Evolutionary conservation across 2,329 filamentous ascomycete genomes (phyloP).

Genomic region (Lecanicillium sp.): DNA sequence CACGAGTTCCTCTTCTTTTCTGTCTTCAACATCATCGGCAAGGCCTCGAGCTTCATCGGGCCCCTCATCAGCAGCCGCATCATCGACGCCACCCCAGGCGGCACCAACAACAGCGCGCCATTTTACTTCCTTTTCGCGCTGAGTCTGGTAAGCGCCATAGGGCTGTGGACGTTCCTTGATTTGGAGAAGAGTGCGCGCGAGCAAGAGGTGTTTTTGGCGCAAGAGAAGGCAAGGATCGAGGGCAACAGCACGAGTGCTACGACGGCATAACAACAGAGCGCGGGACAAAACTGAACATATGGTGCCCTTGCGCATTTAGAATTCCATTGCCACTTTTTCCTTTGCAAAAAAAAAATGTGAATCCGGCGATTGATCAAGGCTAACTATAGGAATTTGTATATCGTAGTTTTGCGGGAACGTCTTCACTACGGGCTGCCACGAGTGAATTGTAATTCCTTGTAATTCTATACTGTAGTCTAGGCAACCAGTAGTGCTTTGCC

Average conservation of each 20-base stretch:
- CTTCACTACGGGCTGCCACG: too few relatives aligned
- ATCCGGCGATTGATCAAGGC: background rate
- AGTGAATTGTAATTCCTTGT: too few relatives aligned
- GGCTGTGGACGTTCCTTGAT: constrained; percentile 52
- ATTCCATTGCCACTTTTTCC: constrained; percentile 2
- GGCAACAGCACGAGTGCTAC: background rate
- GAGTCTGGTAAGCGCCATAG: constrained; percentile 47
- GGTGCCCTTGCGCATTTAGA: too few relatives aligned
- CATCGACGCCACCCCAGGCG: constrained; percentile 52
- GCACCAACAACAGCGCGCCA: constrained; percentile 52
- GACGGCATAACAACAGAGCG: constrained; percentile 6
- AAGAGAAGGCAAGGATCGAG: constrained; percentile 24
- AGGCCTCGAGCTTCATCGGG: constrained; percentile 62
- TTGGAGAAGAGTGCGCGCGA: constrained; percentile 54
- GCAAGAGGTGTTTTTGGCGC: constrained; percentile 48
- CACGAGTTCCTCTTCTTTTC: constrained; percentile 68
- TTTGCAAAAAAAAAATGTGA: background rate
- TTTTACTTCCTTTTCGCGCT: constrained; percentile 62
- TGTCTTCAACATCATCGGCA: constrained; percentile 62
- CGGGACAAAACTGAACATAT: background rate
- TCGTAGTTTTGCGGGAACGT: too few relatives aligned
- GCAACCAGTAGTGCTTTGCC: too few relatives aligned
- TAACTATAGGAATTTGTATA: background rate
- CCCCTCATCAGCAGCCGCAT: constrained; percentile 64
- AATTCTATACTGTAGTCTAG: too few relatives aligned